Base-by-base conservation (phyloP, 2,329 filamentous ascomycete species). In the Dryadomyces quercus-mongolicae region DNA sequence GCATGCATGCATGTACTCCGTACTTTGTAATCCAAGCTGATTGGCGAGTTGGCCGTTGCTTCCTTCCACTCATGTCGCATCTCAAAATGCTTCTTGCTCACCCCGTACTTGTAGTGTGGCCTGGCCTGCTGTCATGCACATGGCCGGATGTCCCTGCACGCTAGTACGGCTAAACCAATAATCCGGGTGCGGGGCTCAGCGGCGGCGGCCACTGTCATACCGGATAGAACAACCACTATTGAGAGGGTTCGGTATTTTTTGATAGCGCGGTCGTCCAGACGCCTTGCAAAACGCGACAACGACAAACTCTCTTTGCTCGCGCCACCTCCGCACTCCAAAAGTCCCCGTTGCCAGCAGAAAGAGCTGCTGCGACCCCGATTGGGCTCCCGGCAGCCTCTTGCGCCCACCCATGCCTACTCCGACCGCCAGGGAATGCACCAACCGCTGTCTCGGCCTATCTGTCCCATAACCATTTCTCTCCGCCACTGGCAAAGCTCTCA, bases 341-440 rank as follows among this genome's bases (percentile, higher is more conserved):
- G 9, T 21, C n/a, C 2, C 18, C 18, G 10, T 13, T 13, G 16
- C 54, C 25, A 47, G 42, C 31, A n/a, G 22, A 51, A 16, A 20
- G 38, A 47, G 22, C 48, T 15, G 52, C 47, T 49, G 48, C 55
- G 22, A 43, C 48, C 40, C 42, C 51, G 45, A 49, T 54, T 51
- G 51, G 55, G 53, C 55, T 54, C 47, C 16, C 49, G 44, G 15
- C 58, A 46, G 55, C 55, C 54, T 55, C n/a, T 21, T 51, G 40
- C 36, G 49, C 40, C 62, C 61, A 64, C 69, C 68, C 66, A 74
- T 74, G 71, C 70, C 67, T 70, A 65, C 70, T 66, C 63, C 70
- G 65, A 67, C 67, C 62, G 67, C 69, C 66, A 65, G 64, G 61
- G 64, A 67, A 61, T 67, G 64, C 65, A 67, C 66, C 63, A 69